Percentiles rank a stretch among this genome's conserved stretches.
Conservation (phyloP, 352 stramenopile genomes). For the Pythium aquatile region DNA sequence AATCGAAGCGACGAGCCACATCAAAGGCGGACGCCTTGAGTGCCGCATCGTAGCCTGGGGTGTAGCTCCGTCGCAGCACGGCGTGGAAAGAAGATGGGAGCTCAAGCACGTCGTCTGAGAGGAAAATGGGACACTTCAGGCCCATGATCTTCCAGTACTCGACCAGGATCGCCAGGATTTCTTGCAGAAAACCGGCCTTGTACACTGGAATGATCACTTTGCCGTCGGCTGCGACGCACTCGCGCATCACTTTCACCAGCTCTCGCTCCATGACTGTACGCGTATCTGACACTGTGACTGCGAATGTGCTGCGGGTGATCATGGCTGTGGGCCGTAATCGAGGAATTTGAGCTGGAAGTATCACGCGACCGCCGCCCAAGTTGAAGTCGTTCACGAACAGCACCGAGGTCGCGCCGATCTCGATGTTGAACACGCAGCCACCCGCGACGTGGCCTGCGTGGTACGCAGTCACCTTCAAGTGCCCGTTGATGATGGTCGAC, state of each 20-base stretch:
- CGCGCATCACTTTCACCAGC: constrained; percentile 71
- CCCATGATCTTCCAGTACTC: constrained; percentile 72
- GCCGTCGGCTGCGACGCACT: constrained; percentile 67
- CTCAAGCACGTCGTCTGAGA: constrained; percentile 62
- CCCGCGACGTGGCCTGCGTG: constrained; percentile 77
- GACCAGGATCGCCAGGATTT: constrained; percentile 67
- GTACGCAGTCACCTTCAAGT: constrained; percentile 78
- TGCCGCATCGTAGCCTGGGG: constrained; percentile 28
- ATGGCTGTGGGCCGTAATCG: constrained; percentile 54
- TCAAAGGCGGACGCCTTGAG: background rate
- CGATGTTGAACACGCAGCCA: constrained; percentile 74
- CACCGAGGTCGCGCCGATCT: constrained; percentile 69
- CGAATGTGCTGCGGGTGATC: constrained; percentile 72
- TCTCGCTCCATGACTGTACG: constrained; percentile 78
- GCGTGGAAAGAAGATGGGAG: constrained; percentile 56
- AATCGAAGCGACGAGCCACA: constrained; percentile 47
- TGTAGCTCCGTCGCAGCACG: constrained; percentile 66
- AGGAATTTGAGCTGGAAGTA: constrained; percentile 70
- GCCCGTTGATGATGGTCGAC: constrained; percentile 52
- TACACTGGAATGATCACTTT: constrained; percentile 87
- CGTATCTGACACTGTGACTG: constrained; percentile 83
- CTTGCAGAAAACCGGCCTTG: constrained; percentile 77
- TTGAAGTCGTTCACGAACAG: constrained; percentile 84
- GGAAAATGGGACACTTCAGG: constrained; percentile 55
- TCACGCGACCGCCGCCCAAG: constrained; percentile 60